Percentiles rank a stretch among this genome's conserved stretches.
These are phyloP conservation scores for Aspergillus nidulans DNA, from an alignment of 495 filamentous ascomycete species.

Conservation along the genomic window DNA sequence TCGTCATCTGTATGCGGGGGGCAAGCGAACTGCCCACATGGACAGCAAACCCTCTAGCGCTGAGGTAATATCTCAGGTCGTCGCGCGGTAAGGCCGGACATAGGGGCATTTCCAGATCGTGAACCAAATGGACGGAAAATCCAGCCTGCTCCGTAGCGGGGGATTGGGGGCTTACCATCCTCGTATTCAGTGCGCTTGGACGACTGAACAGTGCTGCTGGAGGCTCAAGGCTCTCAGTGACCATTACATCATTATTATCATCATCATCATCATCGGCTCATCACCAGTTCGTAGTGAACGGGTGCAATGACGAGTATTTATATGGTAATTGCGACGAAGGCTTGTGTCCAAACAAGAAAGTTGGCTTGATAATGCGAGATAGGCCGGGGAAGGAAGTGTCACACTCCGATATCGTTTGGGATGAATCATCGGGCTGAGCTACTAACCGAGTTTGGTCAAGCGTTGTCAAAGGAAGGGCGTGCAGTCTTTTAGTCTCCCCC, in stretches of 20 bases:
- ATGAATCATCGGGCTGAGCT: constrained; percentile 15
- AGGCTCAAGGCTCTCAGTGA: background rate
- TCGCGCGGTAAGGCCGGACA: too few species aligned
- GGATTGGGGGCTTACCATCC: background rate
- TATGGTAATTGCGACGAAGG: background rate
- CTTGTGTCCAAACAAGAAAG: background rate
- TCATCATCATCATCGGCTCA: too few species aligned
- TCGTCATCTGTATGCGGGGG: background rate
- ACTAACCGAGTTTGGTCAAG: constrained; percentile 25
- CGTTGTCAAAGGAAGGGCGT: constrained; percentile 39
- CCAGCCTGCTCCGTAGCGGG: too few species aligned
- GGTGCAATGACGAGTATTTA: background rate
- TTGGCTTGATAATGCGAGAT: background rate
- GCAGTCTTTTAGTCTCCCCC: constrained; percentile 15
- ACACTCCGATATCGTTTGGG: constrained; percentile 15
- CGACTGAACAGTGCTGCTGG: too few species aligned
- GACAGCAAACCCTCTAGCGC: too few species aligned
- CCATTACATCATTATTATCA: background rate
- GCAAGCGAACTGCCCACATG: background rate
- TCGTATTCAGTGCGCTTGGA: constrained; percentile 1
- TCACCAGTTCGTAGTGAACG: background rate
- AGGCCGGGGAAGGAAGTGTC: background rate
- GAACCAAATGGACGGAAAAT: background rate
- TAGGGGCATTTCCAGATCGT: background rate
- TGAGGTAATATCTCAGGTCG: too few species aligned